Conservation (phyloP, 306 rosid species). For the Casuarina cunninghamiana region DNA sequence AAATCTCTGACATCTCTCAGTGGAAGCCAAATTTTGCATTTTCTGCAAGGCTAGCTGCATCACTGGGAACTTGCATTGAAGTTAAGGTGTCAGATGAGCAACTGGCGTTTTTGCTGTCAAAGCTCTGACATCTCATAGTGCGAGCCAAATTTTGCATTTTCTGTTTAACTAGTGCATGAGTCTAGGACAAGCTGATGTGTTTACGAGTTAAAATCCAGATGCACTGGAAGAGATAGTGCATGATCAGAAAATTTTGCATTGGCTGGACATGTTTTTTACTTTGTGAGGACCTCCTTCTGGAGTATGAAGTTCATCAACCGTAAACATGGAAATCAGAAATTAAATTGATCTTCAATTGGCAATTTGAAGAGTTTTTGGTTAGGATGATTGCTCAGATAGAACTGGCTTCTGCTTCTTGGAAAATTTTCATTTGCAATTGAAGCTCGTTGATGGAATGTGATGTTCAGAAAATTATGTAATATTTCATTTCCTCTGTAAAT, state of each 20-base stretch:
- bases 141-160: background rate
- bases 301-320: background rate
- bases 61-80: constrained; percentile 66
- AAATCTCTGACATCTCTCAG: constrained; percentile 35
- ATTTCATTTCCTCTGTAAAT: background rate
- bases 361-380: background rate
- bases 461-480: background rate
- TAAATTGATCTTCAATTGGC: background rate
- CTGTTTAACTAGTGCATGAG: background rate
- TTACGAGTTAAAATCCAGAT: background rate
- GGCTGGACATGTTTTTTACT: background rate
- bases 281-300: background rate
- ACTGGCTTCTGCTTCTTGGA: background rate
- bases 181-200: background rate
- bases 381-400: background rate
- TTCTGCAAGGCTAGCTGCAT: constrained; percentile 63
- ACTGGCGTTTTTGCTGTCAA: constrained; percentile 66
- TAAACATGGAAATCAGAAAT: background rate
- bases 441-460: constrained; percentile 4
- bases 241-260: background rate
- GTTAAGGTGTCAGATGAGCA: constrained; percentile 75
- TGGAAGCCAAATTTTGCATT: background rate
- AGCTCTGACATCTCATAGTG: constrained; percentile 29
- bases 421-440: background rate
- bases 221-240: background rate